phyloP scores from a whole-genome alignment of 1,284 basidiomycete genomes.

The Sutorius eximius region DNA sequence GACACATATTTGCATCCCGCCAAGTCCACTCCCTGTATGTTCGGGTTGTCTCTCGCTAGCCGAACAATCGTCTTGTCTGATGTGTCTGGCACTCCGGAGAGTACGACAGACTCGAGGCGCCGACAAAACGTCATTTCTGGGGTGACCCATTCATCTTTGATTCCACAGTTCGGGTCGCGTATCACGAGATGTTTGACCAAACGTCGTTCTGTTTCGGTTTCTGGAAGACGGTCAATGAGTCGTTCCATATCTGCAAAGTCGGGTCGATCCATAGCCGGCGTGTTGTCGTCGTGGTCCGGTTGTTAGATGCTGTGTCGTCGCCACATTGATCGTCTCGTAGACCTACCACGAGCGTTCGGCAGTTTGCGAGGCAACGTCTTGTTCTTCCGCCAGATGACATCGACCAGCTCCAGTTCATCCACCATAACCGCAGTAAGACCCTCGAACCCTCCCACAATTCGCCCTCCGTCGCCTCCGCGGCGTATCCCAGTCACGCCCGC shows the following conservation, averaged over 20 bases:
- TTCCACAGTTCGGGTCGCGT: constrained; percentile 36
- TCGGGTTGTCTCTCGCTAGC: constrained; percentile 62
- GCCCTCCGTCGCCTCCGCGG: constrained; percentile 36
- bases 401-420: constrained; percentile 49
- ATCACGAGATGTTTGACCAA: constrained; percentile 57
- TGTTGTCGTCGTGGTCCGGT: constrained; percentile 1
- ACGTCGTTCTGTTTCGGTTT: constrained; percentile 50
- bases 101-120: constrained; percentile 71
- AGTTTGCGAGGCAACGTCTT: constrained; percentile 22
- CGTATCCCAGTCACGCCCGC: constrained; percentile 80
- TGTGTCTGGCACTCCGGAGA: constrained; percentile 66
- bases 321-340: no score
- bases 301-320: constrained; percentile 9
- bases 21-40: constrained; percentile 78
- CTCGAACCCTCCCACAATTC: constrained; percentile 39
- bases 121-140: constrained; percentile 61
- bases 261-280: constrained; percentile 19
- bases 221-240: constrained; percentile 52
- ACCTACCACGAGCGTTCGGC: no score
- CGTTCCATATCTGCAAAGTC: constrained; percentile 49
- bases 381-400: constrained; percentile 38
- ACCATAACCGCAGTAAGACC: constrained; percentile 48
- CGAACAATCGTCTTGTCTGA: constrained; percentile 68
- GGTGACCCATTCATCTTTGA: constrained; percentile 69
- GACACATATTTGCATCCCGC: constrained; percentile 76